Evolutionary conservation across 2,329 filamentous ascomycete species (phyloP), one percentile per base, ranked within the genome.

Genomic region (Hyphodiscus sp.): DNA sequence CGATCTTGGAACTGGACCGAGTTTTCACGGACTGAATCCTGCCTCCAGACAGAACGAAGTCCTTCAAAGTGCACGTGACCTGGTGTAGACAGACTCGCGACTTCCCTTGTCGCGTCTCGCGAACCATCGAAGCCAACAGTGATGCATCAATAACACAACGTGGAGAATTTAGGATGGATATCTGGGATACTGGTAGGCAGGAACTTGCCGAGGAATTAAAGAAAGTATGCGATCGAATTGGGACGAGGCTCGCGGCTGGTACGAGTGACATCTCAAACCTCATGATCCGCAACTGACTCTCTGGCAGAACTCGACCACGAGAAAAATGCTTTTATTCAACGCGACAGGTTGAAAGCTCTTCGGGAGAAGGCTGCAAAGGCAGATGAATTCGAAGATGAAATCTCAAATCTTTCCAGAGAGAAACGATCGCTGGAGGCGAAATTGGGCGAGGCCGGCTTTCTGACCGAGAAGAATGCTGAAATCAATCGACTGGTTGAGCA

Each of bases 161-260:
- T 10, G 11, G 11, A n/a, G 16, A n/a, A 2, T 38, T 38, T 38
- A 10, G 47, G 18, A 66, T 67, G 65, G 60, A 66, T 42, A 62
- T 58, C 26, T 65, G 62, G 64, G 52, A 49, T 41, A 59, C 57
- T 50, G 61, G 61, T 10, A 58, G 60, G 19, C 46, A 50, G 20
- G 60, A 63, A 23, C 47, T 65, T 4, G 54, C 64, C 3, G 58
- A 62, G 16, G 53, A 62, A 18, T 41, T 66, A 42, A 54, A 47
- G 3, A 58, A 51, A 41, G 46, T 61, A 30, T 67, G 54, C 51
- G 53, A 63, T 44, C 42, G 47, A 2, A 61, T 63, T 54, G 63
- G 58, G 18, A 43, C 50, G 23, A 58, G 62, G 33, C 33, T 67
- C 19, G 50, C 41, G n/a, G 41, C 51, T 46, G 65, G 65, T 66